phyloP scores from a whole-genome alignment of 1,284 basidiomycete genomes.

The Ceratobasidium papillatum region DNA sequence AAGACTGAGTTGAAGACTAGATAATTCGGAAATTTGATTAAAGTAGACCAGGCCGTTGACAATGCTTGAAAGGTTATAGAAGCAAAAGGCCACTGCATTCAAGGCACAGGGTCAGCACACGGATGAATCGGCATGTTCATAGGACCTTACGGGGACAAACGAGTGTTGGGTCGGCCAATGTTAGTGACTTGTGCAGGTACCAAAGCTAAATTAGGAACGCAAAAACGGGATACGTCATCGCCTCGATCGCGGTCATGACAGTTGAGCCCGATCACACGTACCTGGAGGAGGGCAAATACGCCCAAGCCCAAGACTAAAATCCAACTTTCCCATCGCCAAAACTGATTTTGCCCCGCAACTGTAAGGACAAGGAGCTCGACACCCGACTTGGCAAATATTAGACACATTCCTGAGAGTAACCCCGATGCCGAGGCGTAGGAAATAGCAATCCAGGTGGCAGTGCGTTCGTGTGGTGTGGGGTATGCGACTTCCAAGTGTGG shows the following conservation, averaged over 20 bases:
- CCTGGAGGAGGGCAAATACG: slow-evolving; percentile 76
- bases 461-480: slow-evolving; percentile 38
- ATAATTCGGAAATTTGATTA: slow-evolving; percentile 82
- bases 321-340: slow-evolving; percentile 86
- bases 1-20: slow-evolving; percentile 72
- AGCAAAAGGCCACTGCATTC: slow-evolving; percentile 85
- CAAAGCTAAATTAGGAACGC: slow-evolving; percentile 64
- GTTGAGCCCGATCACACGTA: slow-evolving; percentile 43
- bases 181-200: slow-evolving; percentile 91
- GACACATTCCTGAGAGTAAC: slow-evolving; percentile 92
- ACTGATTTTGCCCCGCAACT: slow-evolving; percentile 84
- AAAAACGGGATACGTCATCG: slow-evolving; percentile 25
- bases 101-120: slow-evolving; percentile 16
- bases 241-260: not conserved
- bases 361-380: slow-evolving; percentile 90
- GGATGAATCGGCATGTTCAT: not conserved
- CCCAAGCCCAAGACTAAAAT: slow-evolving; percentile 74
- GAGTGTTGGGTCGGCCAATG: slow-evolving; percentile 85
- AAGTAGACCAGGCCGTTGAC: slow-evolving; percentile 91
- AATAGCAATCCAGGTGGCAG: slow-evolving; percentile 71
- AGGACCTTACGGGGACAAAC: slow-evolving; percentile 82
- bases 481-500: slow-evolving; percentile 7
- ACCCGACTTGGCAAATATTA: slow-evolving; percentile 93
- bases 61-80: slow-evolving; percentile 94
- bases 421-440: slow-evolving; percentile 92